These are phyloP conservation scores for Yamadazyma triangularis DNA, from an alignment of 1,139 yeast genomes.

Conservation along the genomic window DNA sequence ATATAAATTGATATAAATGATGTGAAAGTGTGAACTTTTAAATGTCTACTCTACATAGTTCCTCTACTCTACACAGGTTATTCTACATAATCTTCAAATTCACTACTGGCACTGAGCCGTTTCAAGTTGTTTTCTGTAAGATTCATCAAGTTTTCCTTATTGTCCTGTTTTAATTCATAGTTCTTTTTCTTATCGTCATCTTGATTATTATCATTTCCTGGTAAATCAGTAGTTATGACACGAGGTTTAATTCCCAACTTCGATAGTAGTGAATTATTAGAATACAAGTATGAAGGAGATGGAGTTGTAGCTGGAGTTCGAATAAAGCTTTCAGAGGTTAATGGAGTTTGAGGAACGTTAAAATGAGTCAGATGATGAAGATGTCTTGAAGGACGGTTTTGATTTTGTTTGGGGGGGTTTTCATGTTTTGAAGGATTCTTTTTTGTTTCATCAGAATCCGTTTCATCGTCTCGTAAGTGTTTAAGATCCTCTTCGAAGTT, in stretches of 20 bases:
- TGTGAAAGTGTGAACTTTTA: too few relatives aligned
- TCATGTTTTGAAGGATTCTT: slow-evolving; percentile 1
- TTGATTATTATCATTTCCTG: slow-evolving; percentile 6
- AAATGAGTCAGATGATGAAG: slow-evolving; percentile 8
- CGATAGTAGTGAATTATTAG: slow-evolving; percentile 34
- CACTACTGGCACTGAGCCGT: slow-evolving; percentile 12
- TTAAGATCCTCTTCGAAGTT: slow-evolving; percentile 47
- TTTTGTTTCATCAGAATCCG: too few relatives aligned
- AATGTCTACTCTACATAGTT: too few relatives aligned
- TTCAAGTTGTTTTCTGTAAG: slow-evolving; percentile 33
- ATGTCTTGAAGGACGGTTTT: background rate
- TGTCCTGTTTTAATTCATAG: slow-evolving; percentile 10
- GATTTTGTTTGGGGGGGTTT: slow-evolving; percentile 1
- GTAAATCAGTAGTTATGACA: slow-evolving; percentile 25
- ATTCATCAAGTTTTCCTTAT: slow-evolving; percentile 10
- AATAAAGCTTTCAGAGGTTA: slow-evolving; percentile 33
- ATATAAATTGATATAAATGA: too few relatives aligned
- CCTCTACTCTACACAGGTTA: too few relatives aligned
- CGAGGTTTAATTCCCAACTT: slow-evolving; percentile 43
- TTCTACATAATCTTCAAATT: slow-evolving; percentile 26
- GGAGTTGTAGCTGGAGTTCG: slow-evolving; percentile 18
- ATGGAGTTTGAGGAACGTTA: slow-evolving; percentile 28
- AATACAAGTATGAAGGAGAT: slow-evolving; percentile 28
- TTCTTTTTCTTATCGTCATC: slow-evolving; percentile 1
- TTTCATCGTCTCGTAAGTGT: slow-evolving; percentile 27